Conservation (phyloP, 2,329 filamentous ascomycete species). For the Colletotrichum karsti region DNA sequence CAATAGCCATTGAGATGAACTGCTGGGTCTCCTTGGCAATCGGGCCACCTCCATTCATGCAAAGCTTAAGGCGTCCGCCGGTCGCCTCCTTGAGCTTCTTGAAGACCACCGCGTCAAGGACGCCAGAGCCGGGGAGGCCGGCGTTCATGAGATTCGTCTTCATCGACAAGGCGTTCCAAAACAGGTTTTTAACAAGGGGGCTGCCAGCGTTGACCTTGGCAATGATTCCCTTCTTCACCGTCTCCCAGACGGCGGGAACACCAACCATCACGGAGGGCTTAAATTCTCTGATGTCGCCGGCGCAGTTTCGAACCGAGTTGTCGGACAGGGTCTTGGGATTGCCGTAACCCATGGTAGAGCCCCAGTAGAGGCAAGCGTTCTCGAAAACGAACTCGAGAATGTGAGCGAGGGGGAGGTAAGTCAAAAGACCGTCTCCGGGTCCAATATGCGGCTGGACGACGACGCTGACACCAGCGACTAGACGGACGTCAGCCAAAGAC, state of each 20-base stretch:
- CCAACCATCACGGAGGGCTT: conserved; percentile 85
- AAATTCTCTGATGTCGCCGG: conserved; percentile 87
- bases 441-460: conserved; percentile 82
- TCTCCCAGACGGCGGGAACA: conserved; percentile 90
- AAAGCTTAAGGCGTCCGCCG: conserved; percentile 80
- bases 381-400: conserved; percentile 94
- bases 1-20: conserved; percentile 89
- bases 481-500: conserved; percentile 12
- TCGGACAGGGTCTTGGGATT: conserved; percentile 88
- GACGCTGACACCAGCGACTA: conserved; percentile 79
- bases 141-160: conserved; percentile 59
- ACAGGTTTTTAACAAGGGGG: conserved; percentile 76
- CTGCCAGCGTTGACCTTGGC: conserved; percentile 77
- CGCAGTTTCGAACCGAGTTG: conserved; percentile 82
- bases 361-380: conserved; percentile 85
- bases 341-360: conserved; percentile 88
- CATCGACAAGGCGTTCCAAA: conserved; percentile 68
- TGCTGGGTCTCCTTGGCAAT: conserved; percentile 85
- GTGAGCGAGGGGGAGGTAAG: conserved; percentile 87
- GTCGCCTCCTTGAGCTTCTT: conserved; percentile 93
- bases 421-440: conserved; percentile 80
- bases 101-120: conserved; percentile 84
- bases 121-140: conserved; percentile 70
- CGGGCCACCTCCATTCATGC: conserved; percentile 87
- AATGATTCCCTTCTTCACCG: conserved; percentile 89